Base-by-base conservation (phyloP, 139 green algal species). In the Auxenochlorella protothecoides region DNA sequence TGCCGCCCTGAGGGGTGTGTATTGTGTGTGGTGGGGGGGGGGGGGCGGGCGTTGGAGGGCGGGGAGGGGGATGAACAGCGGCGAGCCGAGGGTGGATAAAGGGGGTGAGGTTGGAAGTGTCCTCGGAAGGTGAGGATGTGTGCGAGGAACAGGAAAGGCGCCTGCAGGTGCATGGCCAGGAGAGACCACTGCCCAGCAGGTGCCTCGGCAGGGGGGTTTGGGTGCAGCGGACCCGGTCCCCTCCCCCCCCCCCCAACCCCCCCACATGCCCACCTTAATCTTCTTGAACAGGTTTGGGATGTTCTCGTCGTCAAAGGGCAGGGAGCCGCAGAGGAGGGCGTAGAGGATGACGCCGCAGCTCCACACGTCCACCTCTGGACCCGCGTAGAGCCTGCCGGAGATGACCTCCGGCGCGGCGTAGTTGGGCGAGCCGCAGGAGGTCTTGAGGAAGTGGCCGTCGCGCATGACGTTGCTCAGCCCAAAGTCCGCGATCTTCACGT, bases 201-300 rank as follows among this genome's bases (percentile, higher is more conserved):
- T 44, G 27, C 0, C 27, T 44, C 27, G 27, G 27, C 27, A 44
- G 27, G 27, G 27, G 27, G 27, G 27, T 44, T 44, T 44, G 27
- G 27, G 27, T 44, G 27, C 27, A 0, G 27, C 27, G 27, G 27
- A 44, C 27, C 27, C 27, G 27, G 27, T 44, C 1, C 27, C 27
- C 27, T 44, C 27, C 27, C 27, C 27, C 27, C 0, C 0, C 27
- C 27, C 27, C 27, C 27, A 44, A 44, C 53, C 2, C 62, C 13
- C 56, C 5, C 0, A 13, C 13, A 12, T 4, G 3, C 74, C 3
- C 70, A 71, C 85, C 84, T 99, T 99, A 84, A 99, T 99, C 82
- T 99, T 99, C 74, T 97, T 98, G 84, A 99, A 99, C 63, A 99
- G 90, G 81, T 98, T 99, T 64, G 95, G 95, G 75, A 99, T 99